Conservation (phyloP, 2,329 filamentous ascomycete species). For the Dactylellina parvicollis region DNA sequence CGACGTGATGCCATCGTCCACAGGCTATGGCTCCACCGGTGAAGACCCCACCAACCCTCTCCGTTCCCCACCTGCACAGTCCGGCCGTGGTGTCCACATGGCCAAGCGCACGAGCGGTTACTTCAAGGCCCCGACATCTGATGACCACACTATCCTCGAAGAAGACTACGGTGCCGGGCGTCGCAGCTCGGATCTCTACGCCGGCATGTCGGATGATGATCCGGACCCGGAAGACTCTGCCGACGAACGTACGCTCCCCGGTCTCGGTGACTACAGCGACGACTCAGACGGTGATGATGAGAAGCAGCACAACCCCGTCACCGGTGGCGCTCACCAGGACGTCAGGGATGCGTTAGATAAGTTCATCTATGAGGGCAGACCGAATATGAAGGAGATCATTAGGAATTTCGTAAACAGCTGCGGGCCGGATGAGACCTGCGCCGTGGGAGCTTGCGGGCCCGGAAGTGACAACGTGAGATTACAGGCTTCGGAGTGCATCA, state of each 20-base stretch:
- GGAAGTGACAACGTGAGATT: conserved; percentile 46
- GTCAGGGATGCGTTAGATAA: conserved; percentile 44
- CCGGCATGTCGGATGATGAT: conserved; percentile 46
- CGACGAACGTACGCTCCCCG: conserved; percentile 39
- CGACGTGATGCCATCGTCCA: conserved; percentile 44
- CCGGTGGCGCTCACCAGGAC: conserved; percentile 44
- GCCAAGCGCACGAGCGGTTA: conserved; percentile 46
- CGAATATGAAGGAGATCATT: conserved; percentile 48
- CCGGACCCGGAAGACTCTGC: conserved; percentile 48
- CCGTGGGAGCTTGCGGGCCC: conserved; percentile 39
- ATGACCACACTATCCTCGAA: conserved; percentile 51
- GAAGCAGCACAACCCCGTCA: background rate
- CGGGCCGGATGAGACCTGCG: conserved; percentile 49
- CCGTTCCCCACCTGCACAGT: conserved; percentile 28
- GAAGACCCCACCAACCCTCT: conserved; percentile 19
- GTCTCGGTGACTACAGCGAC: conserved; percentile 34
- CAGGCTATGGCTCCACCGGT: conserved; percentile 3
- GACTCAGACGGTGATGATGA: conserved; percentile 37
- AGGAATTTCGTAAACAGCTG: conserved; percentile 45
- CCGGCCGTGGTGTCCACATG: conserved; percentile 27
- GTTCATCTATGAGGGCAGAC: conserved; percentile 51
- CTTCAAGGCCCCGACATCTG: conserved; percentile 47
- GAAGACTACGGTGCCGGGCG: conserved; percentile 35
- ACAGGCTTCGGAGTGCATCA: conserved; percentile 35
- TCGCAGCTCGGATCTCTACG: conserved; percentile 36